Evolutionary conservation across 306 rosid species (phyloP), one percentile per base, ranked within the genome.

Genomic region (Arachis hypogaea): DNA sequence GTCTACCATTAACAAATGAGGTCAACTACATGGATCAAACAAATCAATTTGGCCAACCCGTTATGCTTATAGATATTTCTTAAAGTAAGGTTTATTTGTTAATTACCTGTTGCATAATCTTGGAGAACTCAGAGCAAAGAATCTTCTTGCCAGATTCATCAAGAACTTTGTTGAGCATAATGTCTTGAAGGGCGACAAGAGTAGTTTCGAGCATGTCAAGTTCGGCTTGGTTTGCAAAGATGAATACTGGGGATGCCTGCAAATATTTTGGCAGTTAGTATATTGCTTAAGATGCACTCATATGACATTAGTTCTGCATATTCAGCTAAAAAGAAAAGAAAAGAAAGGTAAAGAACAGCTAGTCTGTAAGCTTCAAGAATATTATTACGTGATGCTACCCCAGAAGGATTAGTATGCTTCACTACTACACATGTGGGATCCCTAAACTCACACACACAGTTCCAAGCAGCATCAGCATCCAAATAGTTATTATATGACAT

Each of bases 381-480:
- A 80, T 94, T 89, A 73, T 81, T 87, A 41, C 98, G 92, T 67
- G 98, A 94, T 69, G 98, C 96, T 74, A 85, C 98, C 46, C 97
- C 94, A 64, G 97, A 94, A 4, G 97, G 97, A 86, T 94, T 94
- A 68, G 98, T 89, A 73, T 89, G 97, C 86, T 91, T 94, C 68
- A 91, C 98, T 62, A 91, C 77, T 9, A 91, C 98, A 80, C 98
- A 94, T 0, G 96, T 89, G 67, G 96, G 96, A 69, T 82, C 76
- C 64, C 40, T 80, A 68, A 91, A 94, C 86, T 89, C 96, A 30
- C 94, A 84, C 46, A 89, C 97, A 77, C 97, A 91, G 78, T 94
- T 94, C 96, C 98, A 94, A 67, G 96, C 98, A 33, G 94, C 98
- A 86, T 94, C 98, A 40, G 95, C 94, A 65, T 94, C 98, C 85